phyloP scores from a whole-genome alignment of 495 filamentous ascomycete species.

The Aspergillus heteromorphus region DNA sequence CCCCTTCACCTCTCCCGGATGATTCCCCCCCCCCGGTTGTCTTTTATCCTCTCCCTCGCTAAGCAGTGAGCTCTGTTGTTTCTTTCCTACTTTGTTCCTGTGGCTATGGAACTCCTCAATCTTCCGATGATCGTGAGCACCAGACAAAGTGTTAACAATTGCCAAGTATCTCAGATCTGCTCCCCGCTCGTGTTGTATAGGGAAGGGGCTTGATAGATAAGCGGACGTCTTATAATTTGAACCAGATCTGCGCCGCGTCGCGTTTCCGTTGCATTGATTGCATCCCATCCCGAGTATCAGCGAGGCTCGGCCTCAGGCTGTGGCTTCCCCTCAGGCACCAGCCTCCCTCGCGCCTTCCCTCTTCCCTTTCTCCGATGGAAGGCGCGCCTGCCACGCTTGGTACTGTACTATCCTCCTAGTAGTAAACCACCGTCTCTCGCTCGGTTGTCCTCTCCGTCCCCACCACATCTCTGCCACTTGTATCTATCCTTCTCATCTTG shows the following conservation, averaged over 20 bases:
- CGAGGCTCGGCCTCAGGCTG: no score
- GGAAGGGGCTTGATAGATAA: neutral
- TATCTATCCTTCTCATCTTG: neutral
- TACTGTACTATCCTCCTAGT: neutral
- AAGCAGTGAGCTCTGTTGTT: constrained; percentile 9
- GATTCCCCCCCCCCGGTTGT: no score
- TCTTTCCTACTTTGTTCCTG: constrained; percentile 10
- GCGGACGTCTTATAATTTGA: neutral
- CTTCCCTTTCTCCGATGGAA: neutral
- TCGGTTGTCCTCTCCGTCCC: neutral
- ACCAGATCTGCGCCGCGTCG: neutral
- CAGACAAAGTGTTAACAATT: constrained; percentile 1
- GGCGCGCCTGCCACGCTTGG: no score
- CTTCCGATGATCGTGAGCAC: constrained; percentile 8
- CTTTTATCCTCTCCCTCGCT: no score
- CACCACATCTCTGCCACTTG: neutral
- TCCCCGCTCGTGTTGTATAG: neutral
- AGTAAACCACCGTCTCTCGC: no score
- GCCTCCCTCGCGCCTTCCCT: neutral
- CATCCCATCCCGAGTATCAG: no score
- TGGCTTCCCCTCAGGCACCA: no score
- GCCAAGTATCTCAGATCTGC: neutral
- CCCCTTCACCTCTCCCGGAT: constrained; percentile 21
- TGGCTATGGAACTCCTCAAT: constrained; percentile 2
- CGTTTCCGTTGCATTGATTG: neutral